Evolutionary conservation across 805 yeast species (phyloP), one percentile per base, ranked within the genome.

Genomic region (Yamadazyma ubonensis): DNA sequence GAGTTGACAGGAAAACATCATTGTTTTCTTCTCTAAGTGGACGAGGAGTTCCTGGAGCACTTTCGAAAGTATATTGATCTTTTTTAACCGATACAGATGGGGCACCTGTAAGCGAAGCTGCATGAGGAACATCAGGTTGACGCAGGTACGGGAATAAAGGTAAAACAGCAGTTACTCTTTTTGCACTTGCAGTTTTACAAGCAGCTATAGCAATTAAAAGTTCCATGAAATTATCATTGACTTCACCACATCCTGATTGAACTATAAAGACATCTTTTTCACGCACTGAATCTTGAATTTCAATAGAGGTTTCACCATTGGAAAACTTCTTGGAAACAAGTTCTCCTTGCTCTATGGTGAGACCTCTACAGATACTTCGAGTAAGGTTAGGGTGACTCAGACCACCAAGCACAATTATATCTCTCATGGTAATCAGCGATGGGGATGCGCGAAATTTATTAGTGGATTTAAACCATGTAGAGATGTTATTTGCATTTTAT

Each of bases 101-200:
- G 1, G 90, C 86, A 9, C 95, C 93, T 26, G 78, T 75, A 55
- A 76, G 75, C 33, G 55, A 51, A 4, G 68, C 67, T 42, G 86
- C 79, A 55, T 84, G 85, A 22, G 96, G 96, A 26, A 87, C 79
- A 61, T 91, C 98, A 3, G 96, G 95, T 63, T 93, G 99, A 55
- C 99, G 76, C 2, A 96, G 86, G 59, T 93, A 93, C 19, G 98
- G 96, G 63, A 93, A 93, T 45, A 89, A 72, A 3, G 99, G 99
- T 61, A 86, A 70, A 21, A 89, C 96, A 0, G 91, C 96, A 2
- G 96, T 87, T 31, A 89, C 95, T 42, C 91, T 73, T 42, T 78
- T 78, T 10, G 96, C 96, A 43, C 91, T 81, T 2, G 97, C 95
- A 34, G 87, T 82, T 54, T 90, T 90, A 63, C 96, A 87, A 2